Base-by-base conservation (phyloP, 2,329 filamentous ascomycete genomes). In the Drechslera avenae region DNA sequence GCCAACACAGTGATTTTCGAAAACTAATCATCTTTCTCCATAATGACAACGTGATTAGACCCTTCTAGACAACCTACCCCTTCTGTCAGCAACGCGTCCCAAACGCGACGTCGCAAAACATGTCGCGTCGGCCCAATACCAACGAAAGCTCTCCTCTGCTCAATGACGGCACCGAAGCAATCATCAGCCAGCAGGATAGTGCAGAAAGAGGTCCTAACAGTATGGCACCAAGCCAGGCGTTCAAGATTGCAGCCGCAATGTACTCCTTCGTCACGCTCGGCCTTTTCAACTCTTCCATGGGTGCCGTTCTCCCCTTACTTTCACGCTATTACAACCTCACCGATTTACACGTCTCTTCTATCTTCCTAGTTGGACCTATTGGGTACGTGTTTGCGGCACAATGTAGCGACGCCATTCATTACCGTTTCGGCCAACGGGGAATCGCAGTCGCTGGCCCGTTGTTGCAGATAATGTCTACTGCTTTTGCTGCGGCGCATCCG, bases 241-340 rank as follows among this genome's bases (percentile, higher is more conserved):
- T 74, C 55, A 78, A 79, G 8, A 73, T 83, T 1, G 69, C 75
- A 2, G 77, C 83, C 0, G 79, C 81, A 0, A 86, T 85, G 67
- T 84, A 78, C 74, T 79, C 78, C 5, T 83, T 87, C 52, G 62
- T 83, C 4, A 78, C 83, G 1, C 80, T 83, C 66, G 84, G 84
- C 0, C 62, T 63, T 5, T 64, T 65, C 55, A 62, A 46, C 23
- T 64, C 59, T 17, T 56, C 58, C 7, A 52, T 63, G 5, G 76
- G 72, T 31, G 71, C 72, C 5, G 60, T 73, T 37, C 68, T 77
- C 0, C 70, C 68, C 0, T 63, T 73, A 2, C 66, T 78, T 3
- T 72, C 75, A 19, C 46, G 49, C 0, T 66, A 77, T 47, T 81
- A 80, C 57, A 28, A 57, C 14, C 67, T 81, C 2, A 71, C 66